phyloP scores from a whole-genome alignment of 192 early-diverging fungal species.

The Dissophora ornata region DNA sequence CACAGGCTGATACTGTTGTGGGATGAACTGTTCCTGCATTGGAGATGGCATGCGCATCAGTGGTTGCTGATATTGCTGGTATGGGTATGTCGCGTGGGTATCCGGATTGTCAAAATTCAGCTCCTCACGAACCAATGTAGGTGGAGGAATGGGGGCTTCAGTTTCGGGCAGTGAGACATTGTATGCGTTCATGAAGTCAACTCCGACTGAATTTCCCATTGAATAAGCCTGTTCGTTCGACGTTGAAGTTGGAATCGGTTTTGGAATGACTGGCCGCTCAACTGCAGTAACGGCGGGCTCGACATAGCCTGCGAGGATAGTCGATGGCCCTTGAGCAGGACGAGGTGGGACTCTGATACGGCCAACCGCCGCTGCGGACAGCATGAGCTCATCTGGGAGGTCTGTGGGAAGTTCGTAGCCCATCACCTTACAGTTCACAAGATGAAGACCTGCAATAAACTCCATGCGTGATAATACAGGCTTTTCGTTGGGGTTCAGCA shows the following conservation, averaged over 20 bases:
- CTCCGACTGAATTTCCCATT: neutral
- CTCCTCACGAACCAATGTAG: neutral
- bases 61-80: slow-evolving; percentile 17
- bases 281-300: neutral
- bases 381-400: slow-evolving; percentile 47
- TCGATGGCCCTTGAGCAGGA: slow-evolving; percentile 31
- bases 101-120: neutral
- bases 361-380: slow-evolving; percentile 41
- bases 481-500: slow-evolving; percentile 36
- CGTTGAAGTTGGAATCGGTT: neutral
- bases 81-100: neutral
- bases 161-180: neutral
- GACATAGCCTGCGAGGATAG: neutral
- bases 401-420: slow-evolving; percentile 34
- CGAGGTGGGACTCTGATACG: slow-evolving; percentile 28
- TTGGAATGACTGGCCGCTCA: neutral
- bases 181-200: neutral
- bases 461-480: slow-evolving; percentile 21
- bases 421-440: slow-evolving; percentile 31
- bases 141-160: neutral
- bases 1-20: neutral
- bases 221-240: neutral
- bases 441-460: slow-evolving; percentile 47
- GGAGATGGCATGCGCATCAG: slow-evolving; percentile 9
- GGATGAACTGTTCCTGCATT: neutral